Evolutionary conservation across 78 protist genomes (phyloP), one percentile per base, ranked within the genome.

Genomic region (Chrysochromulina tobinii): DNA sequence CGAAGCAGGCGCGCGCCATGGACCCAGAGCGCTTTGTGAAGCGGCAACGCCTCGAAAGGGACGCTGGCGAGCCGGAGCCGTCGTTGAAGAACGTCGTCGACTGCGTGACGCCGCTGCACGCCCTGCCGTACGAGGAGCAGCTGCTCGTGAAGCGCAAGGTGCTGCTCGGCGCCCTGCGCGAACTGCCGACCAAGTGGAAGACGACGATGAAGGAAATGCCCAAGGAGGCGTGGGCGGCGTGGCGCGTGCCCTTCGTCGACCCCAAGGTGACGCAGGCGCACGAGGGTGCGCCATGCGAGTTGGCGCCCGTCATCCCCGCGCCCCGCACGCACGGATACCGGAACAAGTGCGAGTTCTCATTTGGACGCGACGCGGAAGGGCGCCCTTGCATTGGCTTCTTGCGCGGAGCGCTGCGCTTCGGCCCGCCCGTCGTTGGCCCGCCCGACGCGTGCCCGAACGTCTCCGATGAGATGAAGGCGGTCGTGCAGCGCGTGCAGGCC

Each of bases 341-440:
- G 20, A 94, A 94, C 91, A 93, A 94, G 85, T 88, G 66, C 72
- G 91, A 94, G 83, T 90, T 94, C 58, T 27, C 92, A 27, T 0
- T 75, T 4, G 95, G 95, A 1, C 8, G 1, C 50, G 38, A 18
- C 23, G 48, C 12, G 11, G 67, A 59, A 7, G 79, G 81, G 55
- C 23, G 9, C 17, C 57, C 38, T 61, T 51, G 27, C 23, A 38
- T 69, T 25, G 92, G 92, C 20, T 89, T 89, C 48, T 86, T 50
- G 57, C 5, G 15, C 27, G 57, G 23, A 1, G 77, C 64, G 17
- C 1, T 4, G 12, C 64, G 64, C 23, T 66, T 20, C 15, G 17
- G 8, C 8, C 8, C 27, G 11, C 14, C 21, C 14, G 9, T 8
- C 27, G 79, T 92, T 20, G 85, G 54, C 55, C 0, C 8, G 9